Conservation (phyloP, 441 rosid genomes). For the Bruguiera hainesii region DNA sequence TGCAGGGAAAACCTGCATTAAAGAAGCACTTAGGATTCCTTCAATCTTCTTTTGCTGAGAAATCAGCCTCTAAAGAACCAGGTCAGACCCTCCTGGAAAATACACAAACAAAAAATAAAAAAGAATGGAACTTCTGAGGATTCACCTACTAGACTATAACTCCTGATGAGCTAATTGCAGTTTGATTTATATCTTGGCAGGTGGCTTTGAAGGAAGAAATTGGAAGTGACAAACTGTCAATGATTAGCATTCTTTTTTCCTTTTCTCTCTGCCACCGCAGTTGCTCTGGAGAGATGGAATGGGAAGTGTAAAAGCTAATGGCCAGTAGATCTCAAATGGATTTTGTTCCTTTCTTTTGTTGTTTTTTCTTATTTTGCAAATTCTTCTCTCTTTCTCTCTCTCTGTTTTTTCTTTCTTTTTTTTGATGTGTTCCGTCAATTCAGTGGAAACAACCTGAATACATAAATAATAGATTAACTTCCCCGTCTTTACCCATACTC, state of each 20-base stretch:
- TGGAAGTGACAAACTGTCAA: slow-evolving; percentile 34
- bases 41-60: slow-evolving; percentile 33
- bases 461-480: slow-evolving; percentile 12
- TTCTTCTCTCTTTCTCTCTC: slow-evolving; percentile 17
- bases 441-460: slow-evolving; percentile 42
- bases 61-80: slow-evolving; percentile 35
- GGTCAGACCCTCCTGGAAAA: slow-evolving; percentile 21
- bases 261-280: slow-evolving; percentile 29
- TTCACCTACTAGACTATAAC: not conserved
- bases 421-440: slow-evolving; percentile 37
- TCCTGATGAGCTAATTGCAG: slow-evolving; percentile 5
- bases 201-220: slow-evolving; percentile 36
- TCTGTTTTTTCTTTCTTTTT: not conserved
- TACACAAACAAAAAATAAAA: not conserved
- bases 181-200: slow-evolving; percentile 26
- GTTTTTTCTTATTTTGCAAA: slow-evolving; percentile 6
- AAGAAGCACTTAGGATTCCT: slow-evolving; percentile 40
- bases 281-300: slow-evolving; percentile 14
- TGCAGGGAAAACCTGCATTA: slow-evolving; percentile 42
- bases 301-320: slow-evolving; percentile 15
- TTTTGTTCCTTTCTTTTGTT: slow-evolving; percentile 25
- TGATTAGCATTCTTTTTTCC: slow-evolving; percentile 16
- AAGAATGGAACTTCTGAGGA: not conserved
- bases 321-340: slow-evolving; percentile 31
- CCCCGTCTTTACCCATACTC: slow-evolving; percentile 12